Conservation (phyloP, 2,329 filamentous ascomycete genomes). For the Aspergillus phoenicis region DNA sequence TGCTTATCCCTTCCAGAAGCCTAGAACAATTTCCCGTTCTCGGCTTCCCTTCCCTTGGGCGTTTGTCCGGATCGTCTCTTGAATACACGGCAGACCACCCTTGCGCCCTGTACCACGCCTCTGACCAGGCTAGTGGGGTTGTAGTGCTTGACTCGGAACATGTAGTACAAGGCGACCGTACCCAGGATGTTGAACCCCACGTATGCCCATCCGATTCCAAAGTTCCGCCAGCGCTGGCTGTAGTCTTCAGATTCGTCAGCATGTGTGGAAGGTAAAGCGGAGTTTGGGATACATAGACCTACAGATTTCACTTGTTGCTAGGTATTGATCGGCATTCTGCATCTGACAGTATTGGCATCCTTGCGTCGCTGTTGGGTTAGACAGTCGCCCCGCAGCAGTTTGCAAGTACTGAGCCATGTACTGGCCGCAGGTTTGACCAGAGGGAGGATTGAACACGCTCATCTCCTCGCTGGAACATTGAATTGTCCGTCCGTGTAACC, state of each 20-base stretch:
- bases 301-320: conserved; percentile 49
- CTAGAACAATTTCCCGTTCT: conserved; percentile 32
- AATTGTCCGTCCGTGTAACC: conserved; percentile 67
- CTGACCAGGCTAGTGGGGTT: conserved; percentile 33
- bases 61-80: conserved; percentile 35
- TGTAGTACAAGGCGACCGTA: conserved; percentile 59
- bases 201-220: conserved; percentile 64
- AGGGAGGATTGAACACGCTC: conserved; percentile 64
- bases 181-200: conserved; percentile 61
- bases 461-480: conserved; percentile 71
- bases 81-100: conserved; percentile 33
- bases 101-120: conserved; percentile 24
- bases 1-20: not conserved
- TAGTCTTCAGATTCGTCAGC: conserved; percentile 46
- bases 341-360: conserved; percentile 56
- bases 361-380: conserved; percentile 51
- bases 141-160: conserved; percentile 49
- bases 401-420: conserved; percentile 60
- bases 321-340: conserved; percentile 44
- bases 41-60: conserved; percentile 32
- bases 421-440: conserved; percentile 59
- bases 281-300: conserved; percentile 11
- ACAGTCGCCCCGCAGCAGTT: conserved; percentile 56
- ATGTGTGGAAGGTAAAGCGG: not conserved
- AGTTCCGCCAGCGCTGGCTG: conserved; percentile 67